Conservation (phyloP, 768 basidiomycete genomes). For the Ramaria rubella region DNA sequence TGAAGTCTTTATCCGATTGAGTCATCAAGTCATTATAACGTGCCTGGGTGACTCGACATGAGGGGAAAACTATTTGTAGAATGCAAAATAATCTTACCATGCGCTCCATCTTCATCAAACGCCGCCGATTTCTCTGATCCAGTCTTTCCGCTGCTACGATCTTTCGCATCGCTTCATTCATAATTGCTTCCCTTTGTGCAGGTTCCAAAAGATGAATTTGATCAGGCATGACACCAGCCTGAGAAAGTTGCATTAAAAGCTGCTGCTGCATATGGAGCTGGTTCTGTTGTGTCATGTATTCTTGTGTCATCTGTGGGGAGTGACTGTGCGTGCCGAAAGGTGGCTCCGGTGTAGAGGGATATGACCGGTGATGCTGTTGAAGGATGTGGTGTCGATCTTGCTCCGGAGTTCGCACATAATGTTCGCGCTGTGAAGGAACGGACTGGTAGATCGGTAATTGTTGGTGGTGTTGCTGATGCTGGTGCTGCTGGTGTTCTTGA, state of each 20-base stretch:
- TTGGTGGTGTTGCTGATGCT: conserved; percentile 50
- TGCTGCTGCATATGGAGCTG: conserved; percentile 65
- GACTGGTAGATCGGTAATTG: conserved; percentile 29
- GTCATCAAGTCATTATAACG: conserved; percentile 95
- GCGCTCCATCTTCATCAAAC: conserved; percentile 79
- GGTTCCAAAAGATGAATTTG: conserved; percentile 29
- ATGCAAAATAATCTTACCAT: conserved; percentile 49
- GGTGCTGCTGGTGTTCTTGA: conserved; percentile 45
- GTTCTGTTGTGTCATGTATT: conserved; percentile 36
- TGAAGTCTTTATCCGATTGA: conserved; percentile 98
- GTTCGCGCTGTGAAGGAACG: conserved; percentile 26
- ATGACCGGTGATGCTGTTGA: conserved; percentile 30
- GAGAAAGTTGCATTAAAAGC: conserved; percentile 68
- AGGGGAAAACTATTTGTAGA: conserved; percentile 9
- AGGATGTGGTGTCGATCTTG: conserved; percentile 48
- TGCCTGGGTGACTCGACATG: conserved; percentile 42
- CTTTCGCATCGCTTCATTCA: conserved; percentile 77
- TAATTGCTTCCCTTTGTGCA: conserved; percentile 45
- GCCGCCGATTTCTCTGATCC: conserved; percentile 70
- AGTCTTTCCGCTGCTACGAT: conserved; percentile 86
- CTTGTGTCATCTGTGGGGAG: conserved; percentile 35
- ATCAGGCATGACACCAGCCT: conserved; percentile 55
- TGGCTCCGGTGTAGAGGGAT: conserved; percentile 9
- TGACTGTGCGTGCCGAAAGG: conserved; percentile 64
- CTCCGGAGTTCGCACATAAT: conserved; percentile 32